Evolutionary conservation across 164 flowering plant species (phyloP).

Genomic region (Kalanchoe fedtschenkoi): DNA sequence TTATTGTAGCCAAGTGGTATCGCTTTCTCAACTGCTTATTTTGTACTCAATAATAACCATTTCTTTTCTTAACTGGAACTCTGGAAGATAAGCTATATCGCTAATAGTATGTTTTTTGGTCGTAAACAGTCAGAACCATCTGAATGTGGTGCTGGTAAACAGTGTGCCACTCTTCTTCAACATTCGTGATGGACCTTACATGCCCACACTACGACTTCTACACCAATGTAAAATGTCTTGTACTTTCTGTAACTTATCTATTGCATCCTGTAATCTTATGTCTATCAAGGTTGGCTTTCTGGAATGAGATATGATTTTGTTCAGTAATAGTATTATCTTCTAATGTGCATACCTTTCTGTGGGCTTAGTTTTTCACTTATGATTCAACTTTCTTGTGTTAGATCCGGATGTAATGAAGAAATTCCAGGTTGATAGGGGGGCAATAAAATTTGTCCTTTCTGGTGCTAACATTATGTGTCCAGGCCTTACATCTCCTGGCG

Average conservation of each 20-base stretch:
- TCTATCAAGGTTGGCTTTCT: not conserved
- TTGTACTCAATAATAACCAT: not conserved
- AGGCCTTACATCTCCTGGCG: conserved; percentile 97
- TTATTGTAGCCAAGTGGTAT: conserved; percentile 86
- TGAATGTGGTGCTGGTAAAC: conserved; percentile 88
- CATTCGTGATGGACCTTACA: conserved; percentile 95
- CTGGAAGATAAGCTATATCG: not conserved
- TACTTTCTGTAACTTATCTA: not conserved
- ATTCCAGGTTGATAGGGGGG: conserved; percentile 93
- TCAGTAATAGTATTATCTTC: too few relatives aligned
- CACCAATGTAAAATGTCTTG: conserved; percentile 69
- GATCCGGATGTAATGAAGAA: conserved; percentile 95
- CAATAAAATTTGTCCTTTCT: conserved; percentile 87
- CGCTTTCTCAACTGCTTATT: not conserved
- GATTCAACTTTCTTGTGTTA: conserved; percentile 21
- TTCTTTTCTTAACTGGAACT: not conserved
- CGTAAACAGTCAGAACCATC: conserved; percentile 74
- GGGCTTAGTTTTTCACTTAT: not conserved
- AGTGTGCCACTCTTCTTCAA: conserved; percentile 92
- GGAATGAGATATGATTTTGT: too few relatives aligned
- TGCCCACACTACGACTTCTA: conserved; percentile 95
- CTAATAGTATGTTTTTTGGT: conserved; percentile 2
- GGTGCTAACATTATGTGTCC: conserved; percentile 99
- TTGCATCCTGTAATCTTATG: not conserved
- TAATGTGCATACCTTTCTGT: too few relatives aligned